These are phyloP conservation scores for Tetragonia tetragonoides DNA, from an alignment of 148 eudicot species.

Conservation along the genomic window DNA sequence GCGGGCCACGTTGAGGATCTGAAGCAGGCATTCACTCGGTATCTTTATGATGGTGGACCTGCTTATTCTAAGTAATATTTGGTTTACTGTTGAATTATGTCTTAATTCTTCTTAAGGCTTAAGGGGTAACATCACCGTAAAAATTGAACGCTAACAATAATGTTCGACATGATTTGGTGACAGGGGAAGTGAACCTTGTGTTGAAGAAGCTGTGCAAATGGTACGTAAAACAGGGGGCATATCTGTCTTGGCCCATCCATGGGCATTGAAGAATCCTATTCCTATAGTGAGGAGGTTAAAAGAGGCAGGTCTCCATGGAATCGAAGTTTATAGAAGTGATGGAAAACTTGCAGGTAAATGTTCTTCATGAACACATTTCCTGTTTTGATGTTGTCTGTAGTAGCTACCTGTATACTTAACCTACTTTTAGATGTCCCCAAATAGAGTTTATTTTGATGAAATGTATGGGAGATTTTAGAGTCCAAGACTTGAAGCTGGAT, in stretches of 20 bases:
- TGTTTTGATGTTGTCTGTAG: not conserved
- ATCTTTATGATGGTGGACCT: conserved; percentile 94
- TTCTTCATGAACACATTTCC: not conserved
- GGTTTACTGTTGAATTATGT: not conserved
- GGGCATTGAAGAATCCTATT: conserved; percentile 78
- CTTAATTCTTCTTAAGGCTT: not conserved
- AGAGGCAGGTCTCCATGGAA: conserved; percentile 87
- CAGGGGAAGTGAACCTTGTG: conserved; percentile 90
- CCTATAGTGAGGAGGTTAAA: conserved; percentile 59
- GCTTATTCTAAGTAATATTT: conserved; percentile 82
- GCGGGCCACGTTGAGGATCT: conserved; percentile 91
- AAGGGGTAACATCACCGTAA: not conserved
- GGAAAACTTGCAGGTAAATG: conserved; percentile 78
- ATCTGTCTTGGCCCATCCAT: conserved; percentile 93
- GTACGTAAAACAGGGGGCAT: conserved; percentile 83
- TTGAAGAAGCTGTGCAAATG: conserved; percentile 74
- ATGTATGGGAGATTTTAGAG: not conserved
- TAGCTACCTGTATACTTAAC: not conserved
- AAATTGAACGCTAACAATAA: not conserved
- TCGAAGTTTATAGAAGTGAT: conserved; percentile 90
- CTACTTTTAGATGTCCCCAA: not conserved
- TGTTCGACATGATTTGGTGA: conserved; percentile 15
- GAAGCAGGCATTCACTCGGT: conserved; percentile 84
- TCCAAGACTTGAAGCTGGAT: not conserved
- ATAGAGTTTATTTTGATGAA: not conserved